Evolutionary conservation across 202 grass and related monocot species (phyloP).

Genomic region (Dendrocalamus latiflorus): DNA sequence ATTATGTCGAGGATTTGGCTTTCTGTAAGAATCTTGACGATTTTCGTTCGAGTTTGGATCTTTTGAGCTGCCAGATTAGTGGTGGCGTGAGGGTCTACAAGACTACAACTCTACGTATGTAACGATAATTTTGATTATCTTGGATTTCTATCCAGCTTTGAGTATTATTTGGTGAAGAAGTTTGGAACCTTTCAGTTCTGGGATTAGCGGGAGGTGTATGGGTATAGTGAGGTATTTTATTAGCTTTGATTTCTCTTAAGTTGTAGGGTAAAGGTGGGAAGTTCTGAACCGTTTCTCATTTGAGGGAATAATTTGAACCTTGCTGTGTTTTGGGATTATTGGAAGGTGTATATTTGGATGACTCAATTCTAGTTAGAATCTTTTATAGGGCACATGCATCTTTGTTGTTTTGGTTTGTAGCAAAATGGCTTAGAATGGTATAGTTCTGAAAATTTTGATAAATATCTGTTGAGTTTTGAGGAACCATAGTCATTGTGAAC

Average conservation of each 20-base stretch:
- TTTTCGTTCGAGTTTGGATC: constrained; percentile 9
- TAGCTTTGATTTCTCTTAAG: background rate
- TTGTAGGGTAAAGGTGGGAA: background rate
- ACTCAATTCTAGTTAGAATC: background rate
- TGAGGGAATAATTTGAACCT: background rate
- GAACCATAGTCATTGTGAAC: background rate
- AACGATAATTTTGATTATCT: background rate
- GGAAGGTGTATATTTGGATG: background rate
- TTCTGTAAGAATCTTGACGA: background rate
- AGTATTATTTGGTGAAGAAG: background rate
- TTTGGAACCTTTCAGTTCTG: background rate
- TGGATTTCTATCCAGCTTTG: background rate
- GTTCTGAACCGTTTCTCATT: background rate
- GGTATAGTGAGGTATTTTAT: no score
- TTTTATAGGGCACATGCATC: background rate
- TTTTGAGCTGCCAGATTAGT: background rate
- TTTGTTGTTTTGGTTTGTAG: background rate
- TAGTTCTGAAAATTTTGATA: no score
- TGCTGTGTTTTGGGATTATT: background rate
- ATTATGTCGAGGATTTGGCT: background rate
- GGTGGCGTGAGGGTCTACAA: background rate
- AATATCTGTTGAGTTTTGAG: constrained; percentile 3
- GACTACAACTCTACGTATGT: background rate
- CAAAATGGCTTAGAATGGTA: background rate
- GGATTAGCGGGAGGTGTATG: background rate